Conservation (phyloP, 768 basidiomycete genomes). For the Podaxis sp. region DNA sequence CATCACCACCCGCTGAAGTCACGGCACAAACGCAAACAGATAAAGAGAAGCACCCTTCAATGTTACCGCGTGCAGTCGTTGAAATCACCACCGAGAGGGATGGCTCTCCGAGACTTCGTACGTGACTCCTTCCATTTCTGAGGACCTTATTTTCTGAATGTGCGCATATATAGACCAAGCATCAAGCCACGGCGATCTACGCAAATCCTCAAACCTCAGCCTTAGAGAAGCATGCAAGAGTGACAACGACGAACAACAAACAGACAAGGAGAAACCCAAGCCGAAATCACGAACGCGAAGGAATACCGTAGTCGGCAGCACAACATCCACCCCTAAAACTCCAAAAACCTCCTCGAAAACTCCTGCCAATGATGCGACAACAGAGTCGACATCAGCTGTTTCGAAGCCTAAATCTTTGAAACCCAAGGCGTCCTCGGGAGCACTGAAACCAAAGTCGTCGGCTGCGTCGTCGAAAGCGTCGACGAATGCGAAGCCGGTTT, state of each 20-base stretch:
- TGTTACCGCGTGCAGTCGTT: neutral
- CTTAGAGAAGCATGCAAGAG: neutral
- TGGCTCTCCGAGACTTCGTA: slow-evolving; percentile 12
- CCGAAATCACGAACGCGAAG: slow-evolving; percentile 12
- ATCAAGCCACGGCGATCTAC: neutral
- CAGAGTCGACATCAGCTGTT: neutral
- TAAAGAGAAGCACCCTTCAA: neutral
- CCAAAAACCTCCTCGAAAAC: neutral
- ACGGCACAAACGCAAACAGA: neutral
- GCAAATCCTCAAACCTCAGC: neutral
- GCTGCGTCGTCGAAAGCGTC: slow-evolving; percentile 4
- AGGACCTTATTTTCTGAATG: neutral
- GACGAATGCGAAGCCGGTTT: neutral
- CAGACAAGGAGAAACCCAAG: slow-evolving; percentile 10
- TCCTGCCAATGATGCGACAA: neutral
- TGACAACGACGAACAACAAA: neutral
- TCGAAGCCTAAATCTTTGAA: slow-evolving; percentile 3
- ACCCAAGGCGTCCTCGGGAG: slow-evolving; percentile 5
- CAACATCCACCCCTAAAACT: slow-evolving; percentile 6
- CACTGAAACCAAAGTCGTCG: slow-evolving; percentile 11
- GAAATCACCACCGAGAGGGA: slow-evolving; percentile 13
- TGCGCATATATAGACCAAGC: neutral
- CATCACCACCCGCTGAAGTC: slow-evolving; percentile 7
- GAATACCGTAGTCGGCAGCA: neutral
- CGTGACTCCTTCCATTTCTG: neutral